Conservation (phyloP, 441 rosid species). For the Kokia cookei region DNA sequence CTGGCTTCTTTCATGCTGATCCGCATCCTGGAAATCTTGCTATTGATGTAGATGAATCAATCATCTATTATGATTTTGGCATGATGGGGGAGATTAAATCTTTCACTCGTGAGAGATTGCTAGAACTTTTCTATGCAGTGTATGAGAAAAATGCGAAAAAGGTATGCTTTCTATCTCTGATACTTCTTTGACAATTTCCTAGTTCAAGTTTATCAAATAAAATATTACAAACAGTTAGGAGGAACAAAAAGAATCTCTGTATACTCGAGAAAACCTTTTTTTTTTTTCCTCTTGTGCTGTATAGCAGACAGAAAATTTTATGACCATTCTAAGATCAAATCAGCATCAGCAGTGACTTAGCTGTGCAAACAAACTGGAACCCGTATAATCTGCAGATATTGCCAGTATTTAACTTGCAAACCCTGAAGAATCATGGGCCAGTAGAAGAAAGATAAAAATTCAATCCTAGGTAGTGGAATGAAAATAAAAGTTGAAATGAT, state of each 20-base stretch:
- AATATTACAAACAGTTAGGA: neutral
- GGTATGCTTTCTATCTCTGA: constrained; percentile 30
- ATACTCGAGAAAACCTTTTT: neutral
- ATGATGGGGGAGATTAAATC: constrained; percentile 99
- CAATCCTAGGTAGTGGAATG: neutral
- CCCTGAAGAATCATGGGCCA: neutral
- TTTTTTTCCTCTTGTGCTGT: neutral
- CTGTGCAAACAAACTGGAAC: neutral
- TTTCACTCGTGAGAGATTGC: constrained; percentile 77
- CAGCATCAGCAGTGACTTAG: neutral
- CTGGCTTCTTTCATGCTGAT: constrained; percentile 97
- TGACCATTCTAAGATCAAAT: neutral
- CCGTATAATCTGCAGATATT: neutral
- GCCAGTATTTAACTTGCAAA: neutral
- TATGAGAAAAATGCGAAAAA: constrained; percentile 94
- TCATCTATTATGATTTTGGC: constrained; percentile 93
- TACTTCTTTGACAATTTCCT: neutral
- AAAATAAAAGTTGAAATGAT: neutral
- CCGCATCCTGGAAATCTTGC: constrained; percentile 99
- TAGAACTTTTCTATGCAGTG: constrained; percentile 81
- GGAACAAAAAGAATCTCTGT: neutral
- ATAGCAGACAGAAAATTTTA: neutral
- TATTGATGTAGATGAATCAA: constrained; percentile 64
- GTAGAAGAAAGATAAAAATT: neutral
- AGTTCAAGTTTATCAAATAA: neutral